These are phyloP conservation scores for Tripterygium wilfordii DNA, from an alignment of 177 flowering plant species.

Conservation along the genomic window DNA sequence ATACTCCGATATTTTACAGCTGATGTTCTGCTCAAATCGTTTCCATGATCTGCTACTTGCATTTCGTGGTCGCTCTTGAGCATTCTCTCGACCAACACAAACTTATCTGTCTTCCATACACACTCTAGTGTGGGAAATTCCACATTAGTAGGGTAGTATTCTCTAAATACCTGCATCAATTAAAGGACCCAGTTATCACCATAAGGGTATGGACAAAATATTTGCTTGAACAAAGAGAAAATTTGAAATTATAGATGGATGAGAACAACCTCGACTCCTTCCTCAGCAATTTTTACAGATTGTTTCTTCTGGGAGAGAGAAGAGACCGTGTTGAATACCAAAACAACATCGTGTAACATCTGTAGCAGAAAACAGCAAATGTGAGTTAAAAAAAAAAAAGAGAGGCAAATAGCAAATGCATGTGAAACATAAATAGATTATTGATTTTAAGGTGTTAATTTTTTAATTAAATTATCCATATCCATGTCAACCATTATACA, in stretches of 20 bases:
- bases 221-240: not conserved
- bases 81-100: conserved; percentile 47
- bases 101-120: conserved; percentile 66
- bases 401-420: no score
- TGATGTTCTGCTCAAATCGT: conserved; percentile 13
- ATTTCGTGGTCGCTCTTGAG: conserved; percentile 15
- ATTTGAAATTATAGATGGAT: not conserved
- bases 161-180: conserved; percentile 59
- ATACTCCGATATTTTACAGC: conserved; percentile 42
- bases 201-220: not conserved
- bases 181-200: not conserved
- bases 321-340: conserved; percentile 59
- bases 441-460: no score
- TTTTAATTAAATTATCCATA: no score
- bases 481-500: no score
- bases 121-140: conserved; percentile 50
- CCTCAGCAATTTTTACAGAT: conserved; percentile 42
- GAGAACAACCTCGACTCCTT: conserved; percentile 63
- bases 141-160: conserved; percentile 55
- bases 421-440: no score
- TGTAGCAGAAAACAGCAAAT: conserved; percentile 20
- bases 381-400: not conserved
- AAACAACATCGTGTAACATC: conserved; percentile 73
- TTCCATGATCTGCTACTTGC: conserved; percentile 19
- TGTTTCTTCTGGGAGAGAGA: conserved; percentile 57